phyloP scores from a whole-genome alignment of 371 early-diverging fungal genomes.

The Zychaea mexicana region DNA sequence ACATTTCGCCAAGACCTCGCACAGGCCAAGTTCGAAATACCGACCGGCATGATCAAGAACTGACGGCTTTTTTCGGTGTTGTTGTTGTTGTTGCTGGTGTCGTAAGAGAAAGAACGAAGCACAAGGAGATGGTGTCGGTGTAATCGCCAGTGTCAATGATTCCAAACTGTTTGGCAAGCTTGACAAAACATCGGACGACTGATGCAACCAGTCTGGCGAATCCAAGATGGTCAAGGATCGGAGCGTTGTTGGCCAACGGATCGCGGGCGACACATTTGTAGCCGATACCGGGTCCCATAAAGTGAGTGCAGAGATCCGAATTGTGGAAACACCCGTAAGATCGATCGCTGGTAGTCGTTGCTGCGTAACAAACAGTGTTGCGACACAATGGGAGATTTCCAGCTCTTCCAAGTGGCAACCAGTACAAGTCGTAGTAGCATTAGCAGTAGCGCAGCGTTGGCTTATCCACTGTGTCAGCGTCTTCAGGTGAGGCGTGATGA shows the following conservation, averaged over 20 bases:
- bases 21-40: not conserved
- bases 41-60: too few relatives aligned
- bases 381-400: not conserved
- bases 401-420: not conserved
- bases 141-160: not conserved
- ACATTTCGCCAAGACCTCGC: not conserved
- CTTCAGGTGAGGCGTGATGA: not conserved
- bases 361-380: not conserved
- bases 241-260: not conserved
- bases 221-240: not conserved
- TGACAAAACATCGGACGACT: not conserved
- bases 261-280: not conserved
- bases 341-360: not conserved
- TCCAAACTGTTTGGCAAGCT: not conserved
- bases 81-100: not conserved
- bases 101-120: not conserved
- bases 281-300: not conserved
- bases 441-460: too few relatives aligned
- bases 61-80: too few relatives aligned
- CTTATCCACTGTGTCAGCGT: not conserved
- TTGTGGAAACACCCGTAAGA: not conserved
- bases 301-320: not conserved
- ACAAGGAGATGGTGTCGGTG: not conserved
- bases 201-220: constrained; percentile 1
- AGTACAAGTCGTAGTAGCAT: too few relatives aligned